These are phyloP conservation scores for Coniosporium tulheliwenetii DNA, from an alignment of 2,329 filamentous ascomycete species.

Conservation along the genomic window DNA sequence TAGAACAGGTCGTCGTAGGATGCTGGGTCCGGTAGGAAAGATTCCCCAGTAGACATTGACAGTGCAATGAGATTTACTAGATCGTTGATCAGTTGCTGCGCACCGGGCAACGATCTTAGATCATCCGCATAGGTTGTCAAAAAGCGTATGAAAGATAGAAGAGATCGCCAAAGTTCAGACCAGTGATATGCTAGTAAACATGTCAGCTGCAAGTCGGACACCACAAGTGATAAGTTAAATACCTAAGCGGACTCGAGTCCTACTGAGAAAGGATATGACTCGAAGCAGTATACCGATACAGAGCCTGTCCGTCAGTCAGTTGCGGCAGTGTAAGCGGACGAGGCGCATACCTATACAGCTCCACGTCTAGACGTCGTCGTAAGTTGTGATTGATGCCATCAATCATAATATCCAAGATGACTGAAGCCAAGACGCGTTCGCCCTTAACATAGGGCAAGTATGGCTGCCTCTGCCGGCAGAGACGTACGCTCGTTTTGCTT, in stretches of 20 bases:
- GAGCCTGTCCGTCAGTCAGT: conserved; percentile 27
- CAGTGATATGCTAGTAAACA: conserved; percentile 55
- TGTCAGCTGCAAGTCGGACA: not conserved
- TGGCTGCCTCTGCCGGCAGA: conserved; percentile 81
- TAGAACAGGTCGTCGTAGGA: conserved; percentile 97
- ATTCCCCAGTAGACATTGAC: conserved; percentile 72
- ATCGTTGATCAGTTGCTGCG: conserved; percentile 59
- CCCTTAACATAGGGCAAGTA: conserved; percentile 60
- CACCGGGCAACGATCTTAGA: conserved; percentile 50
- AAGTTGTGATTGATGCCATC: conserved; percentile 93
- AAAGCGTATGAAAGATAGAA: conserved; percentile 80
- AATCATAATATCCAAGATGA: conserved; percentile 72
- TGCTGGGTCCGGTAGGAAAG: conserved; percentile 73
- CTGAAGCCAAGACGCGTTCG: conserved; percentile 58
- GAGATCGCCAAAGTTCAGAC: conserved; percentile 82
- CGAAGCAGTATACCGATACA: conserved; percentile 70
- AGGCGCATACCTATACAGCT: conserved; percentile 51
- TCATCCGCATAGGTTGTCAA: conserved; percentile 74
- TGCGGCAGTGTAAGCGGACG: too few species aligned
- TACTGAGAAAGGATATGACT: conserved; percentile 68
- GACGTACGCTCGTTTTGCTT: conserved; percentile 54
- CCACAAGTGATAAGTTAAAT: conserved; percentile 3
- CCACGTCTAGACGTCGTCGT: conserved; percentile 66
- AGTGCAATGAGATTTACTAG: conserved; percentile 74
- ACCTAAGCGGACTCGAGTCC: conserved; percentile 60